A percentile compares a stretch with the other conserved stretches of the same genome.
Evolutionary conservation across 805 yeast genomes (phyloP).

Genomic region (Nakazawaea populi): DNA sequence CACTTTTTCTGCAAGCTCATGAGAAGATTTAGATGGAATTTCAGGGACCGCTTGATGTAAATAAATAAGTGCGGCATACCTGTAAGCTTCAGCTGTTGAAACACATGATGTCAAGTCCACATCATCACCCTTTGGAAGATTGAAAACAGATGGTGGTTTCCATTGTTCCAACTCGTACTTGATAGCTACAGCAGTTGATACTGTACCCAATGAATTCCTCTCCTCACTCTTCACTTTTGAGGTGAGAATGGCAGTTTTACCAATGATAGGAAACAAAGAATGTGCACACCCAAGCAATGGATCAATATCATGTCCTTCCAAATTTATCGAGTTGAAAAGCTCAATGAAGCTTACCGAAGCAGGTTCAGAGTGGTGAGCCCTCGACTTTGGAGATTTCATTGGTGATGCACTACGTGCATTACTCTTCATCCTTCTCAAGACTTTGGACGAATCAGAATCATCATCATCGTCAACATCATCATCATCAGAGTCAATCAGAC

Average conservation of each 20-base stretch:
- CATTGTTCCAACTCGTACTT: slow-evolving; percentile 48
- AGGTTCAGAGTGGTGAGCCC: slow-evolving; percentile 16
- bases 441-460: slow-evolving; percentile 1
- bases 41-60: slow-evolving; percentile 71
- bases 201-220: slow-evolving; percentile 37
- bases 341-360: slow-evolving; percentile 24
- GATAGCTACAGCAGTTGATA: slow-evolving; percentile 50
- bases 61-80: slow-evolving; percentile 52
- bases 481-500: slow-evolving; percentile 1
- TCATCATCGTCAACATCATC: neutral
- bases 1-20: slow-evolving; percentile 53
- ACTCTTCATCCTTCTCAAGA: slow-evolving; percentile 10
- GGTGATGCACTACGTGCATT: slow-evolving; percentile 12
- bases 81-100: slow-evolving; percentile 66
- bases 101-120: slow-evolving; percentile 54
- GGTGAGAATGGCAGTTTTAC: slow-evolving; percentile 54
- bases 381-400: neutral
- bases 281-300: slow-evolving; percentile 67
- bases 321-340: slow-evolving; percentile 31
- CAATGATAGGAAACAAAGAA: slow-evolving; percentile 56
- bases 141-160: slow-evolving; percentile 42
- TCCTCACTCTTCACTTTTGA: slow-evolving; percentile 36
- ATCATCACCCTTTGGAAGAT: slow-evolving; percentile 32
- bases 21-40: slow-evolving; percentile 49
- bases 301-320: slow-evolving; percentile 41